Conservation (phyloP, 345 rosid genomes). For the Noccaea bulbosa region DNA sequence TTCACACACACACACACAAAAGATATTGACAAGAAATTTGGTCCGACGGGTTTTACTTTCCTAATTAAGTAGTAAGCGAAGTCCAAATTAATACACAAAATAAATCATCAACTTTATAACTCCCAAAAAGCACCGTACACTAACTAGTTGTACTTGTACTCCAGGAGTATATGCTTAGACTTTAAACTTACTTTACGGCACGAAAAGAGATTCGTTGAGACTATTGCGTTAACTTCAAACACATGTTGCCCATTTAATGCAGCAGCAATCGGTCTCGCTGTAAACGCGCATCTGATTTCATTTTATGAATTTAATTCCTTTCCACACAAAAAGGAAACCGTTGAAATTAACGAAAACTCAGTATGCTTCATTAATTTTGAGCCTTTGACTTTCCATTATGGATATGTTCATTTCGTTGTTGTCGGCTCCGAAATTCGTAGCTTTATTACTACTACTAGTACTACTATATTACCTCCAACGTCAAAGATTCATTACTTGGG, state of each 20-base stretch:
- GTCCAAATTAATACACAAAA: background rate
- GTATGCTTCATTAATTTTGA: slow-evolving; percentile 8
- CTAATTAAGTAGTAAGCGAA: background rate
- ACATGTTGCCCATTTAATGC: slow-evolving; percentile 30
- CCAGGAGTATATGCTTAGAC: too few relatives aligned
- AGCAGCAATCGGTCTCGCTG: slow-evolving; percentile 6
- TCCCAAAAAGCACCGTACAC: too few relatives aligned
- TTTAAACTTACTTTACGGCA: background rate
- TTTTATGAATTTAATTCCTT: background rate
- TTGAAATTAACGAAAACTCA: background rate
- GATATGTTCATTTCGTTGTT: slow-evolving; percentile 19
- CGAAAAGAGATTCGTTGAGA: slow-evolving; percentile 12
- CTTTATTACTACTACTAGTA: background rate
- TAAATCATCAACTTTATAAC: too few relatives aligned
- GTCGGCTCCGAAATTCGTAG: slow-evolving; percentile 28
- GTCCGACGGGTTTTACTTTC: background rate
- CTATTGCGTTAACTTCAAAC: background rate
- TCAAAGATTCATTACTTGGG: background rate
- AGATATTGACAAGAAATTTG: too few relatives aligned
- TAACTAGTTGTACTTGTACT: too few relatives aligned
- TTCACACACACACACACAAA: background rate
- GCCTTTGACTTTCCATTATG: slow-evolving; percentile 20
- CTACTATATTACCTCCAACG: background rate
- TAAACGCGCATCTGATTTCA: slow-evolving; percentile 12
- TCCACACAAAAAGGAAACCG: background rate